Conservation (phyloP, 345 rosid genomes). For the Salix caprea region DNA sequence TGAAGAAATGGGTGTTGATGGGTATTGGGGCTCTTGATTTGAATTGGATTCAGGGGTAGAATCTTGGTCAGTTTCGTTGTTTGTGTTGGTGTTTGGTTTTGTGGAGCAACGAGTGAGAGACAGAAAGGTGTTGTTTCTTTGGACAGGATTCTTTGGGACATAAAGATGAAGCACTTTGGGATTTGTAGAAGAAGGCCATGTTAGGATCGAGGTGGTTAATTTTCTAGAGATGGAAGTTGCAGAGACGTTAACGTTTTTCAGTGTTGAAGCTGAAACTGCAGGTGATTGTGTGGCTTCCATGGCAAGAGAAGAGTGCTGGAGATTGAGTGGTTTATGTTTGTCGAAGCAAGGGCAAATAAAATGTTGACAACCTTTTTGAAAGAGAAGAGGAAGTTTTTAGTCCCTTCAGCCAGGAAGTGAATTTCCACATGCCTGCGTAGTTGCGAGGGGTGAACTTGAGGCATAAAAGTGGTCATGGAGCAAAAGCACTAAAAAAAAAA, state of each 20-base stretch:
- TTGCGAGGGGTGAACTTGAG: too few species aligned
- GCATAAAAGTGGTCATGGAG: too few species aligned
- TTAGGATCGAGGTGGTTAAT: slow-evolving; percentile 19
- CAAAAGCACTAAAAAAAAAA: too few species aligned
- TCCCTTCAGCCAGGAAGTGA: too few species aligned
- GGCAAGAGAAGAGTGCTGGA: slow-evolving; percentile 3
- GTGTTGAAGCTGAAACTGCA: slow-evolving; percentile 13
- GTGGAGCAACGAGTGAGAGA: slow-evolving; percentile 48
- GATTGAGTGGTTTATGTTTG: background rate
- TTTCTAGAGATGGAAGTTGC: slow-evolving; percentile 20
- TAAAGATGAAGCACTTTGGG: slow-evolving; percentile 13
- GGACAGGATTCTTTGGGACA: slow-evolving; percentile 10
- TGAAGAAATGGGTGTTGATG: slow-evolving; percentile 11
- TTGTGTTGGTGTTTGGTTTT: slow-evolving; percentile 33
- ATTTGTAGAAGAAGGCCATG: slow-evolving; percentile 18
- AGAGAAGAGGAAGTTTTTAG: too few species aligned
- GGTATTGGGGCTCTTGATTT: background rate
- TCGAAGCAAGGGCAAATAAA: slow-evolving; percentile 2
- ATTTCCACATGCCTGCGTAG: too few species aligned
- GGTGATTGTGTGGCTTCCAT: slow-evolving; percentile 15
- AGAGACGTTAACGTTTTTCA: slow-evolving; percentile 31
- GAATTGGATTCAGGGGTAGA: slow-evolving; percentile 17
- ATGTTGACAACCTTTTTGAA: background rate
- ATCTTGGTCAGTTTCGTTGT: slow-evolving; percentile 26
- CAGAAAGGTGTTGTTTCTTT: slow-evolving; percentile 11